Percentiles rank a stretch among this genome's conserved stretches.
Evolutionary conservation across 805 yeast genomes (phyloP).

Genomic region (Starmerella stigmatis): DNA sequence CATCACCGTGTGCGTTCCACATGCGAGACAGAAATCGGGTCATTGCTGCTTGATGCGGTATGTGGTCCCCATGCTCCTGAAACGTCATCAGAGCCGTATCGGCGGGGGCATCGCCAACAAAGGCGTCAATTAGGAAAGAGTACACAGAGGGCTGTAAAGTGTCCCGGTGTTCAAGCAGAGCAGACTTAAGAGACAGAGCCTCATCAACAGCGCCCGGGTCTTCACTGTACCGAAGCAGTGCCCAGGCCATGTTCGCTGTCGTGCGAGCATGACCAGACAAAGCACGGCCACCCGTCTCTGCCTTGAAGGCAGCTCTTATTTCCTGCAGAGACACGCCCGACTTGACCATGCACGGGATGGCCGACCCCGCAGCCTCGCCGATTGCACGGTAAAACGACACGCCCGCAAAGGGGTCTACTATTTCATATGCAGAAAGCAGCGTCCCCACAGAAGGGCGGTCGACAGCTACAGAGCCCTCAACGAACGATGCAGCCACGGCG

Average conservation of each 20-base stretch:
- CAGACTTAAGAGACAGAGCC: slow-evolving; percentile 11
- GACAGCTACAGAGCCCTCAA: not conserved
- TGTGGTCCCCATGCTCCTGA: not conserved
- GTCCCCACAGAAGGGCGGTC: slow-evolving; percentile 9
- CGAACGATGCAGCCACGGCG: slow-evolving; percentile 14
- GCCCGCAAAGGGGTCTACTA: slow-evolving; percentile 22
- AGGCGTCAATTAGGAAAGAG: slow-evolving; percentile 17
- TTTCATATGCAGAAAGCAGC: slow-evolving; percentile 20
- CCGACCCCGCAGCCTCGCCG: slow-evolving; percentile 14
- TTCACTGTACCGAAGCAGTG: slow-evolving; percentile 11
- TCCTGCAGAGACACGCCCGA: slow-evolving; percentile 14
- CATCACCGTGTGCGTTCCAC: slow-evolving; percentile 8
- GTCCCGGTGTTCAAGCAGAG: not conserved
- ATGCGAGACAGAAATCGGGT: slow-evolving; percentile 16
- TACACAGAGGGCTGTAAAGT: slow-evolving; percentile 2
- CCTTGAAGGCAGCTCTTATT: slow-evolving; percentile 12
- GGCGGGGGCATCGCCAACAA: slow-evolving; percentile 25
- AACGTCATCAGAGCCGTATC: slow-evolving; percentile 16
- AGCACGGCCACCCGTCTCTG: slow-evolving; percentile 5
- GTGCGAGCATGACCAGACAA: slow-evolving; percentile 9
- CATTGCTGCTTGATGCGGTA: slow-evolving; percentile 23
- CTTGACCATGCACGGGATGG: slow-evolving; percentile 23
- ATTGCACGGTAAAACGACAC: slow-evolving; percentile 13
- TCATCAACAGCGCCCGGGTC: slow-evolving; percentile 4
- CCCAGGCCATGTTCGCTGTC: slow-evolving; percentile 20